Percentiles rank a stretch among this genome's conserved stretches.
phyloP scores from a whole-genome alignment of 2,329 filamentous ascomycete genomes.

The Fusarium pininemorale region DNA sequence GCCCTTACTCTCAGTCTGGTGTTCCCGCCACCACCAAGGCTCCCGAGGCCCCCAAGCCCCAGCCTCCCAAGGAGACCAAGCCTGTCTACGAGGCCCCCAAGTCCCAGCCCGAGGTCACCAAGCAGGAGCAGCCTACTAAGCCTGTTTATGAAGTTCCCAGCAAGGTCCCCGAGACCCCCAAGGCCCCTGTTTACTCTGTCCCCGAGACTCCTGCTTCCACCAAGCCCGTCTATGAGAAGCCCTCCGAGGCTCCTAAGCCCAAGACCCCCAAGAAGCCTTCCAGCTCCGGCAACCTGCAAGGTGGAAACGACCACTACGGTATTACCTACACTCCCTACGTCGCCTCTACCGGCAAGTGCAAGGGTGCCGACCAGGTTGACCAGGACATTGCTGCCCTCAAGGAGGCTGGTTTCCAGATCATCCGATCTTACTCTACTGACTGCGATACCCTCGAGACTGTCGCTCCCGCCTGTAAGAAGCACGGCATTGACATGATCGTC shows the following conservation, averaged over 20 bases:
- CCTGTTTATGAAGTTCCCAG: constrained; percentile 21
- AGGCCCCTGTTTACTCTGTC: constrained; percentile 10
- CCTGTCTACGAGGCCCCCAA: constrained; percentile 26
- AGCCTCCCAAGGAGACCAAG: constrained; percentile 36
- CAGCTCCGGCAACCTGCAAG: constrained; percentile 47
- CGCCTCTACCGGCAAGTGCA: constrained; percentile 67
- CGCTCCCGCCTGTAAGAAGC: constrained; percentile 70
- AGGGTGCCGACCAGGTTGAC: constrained; percentile 65
- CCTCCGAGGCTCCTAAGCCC: constrained; percentile 39
- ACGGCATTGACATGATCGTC: constrained; percentile 82
- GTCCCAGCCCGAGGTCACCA: constrained; percentile 34
- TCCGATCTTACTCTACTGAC: constrained; percentile 93
- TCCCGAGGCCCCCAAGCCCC: constrained; percentile 30
- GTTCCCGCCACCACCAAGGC: constrained; percentile 41
- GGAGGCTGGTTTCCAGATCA: constrained; percentile 70
- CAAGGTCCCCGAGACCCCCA: constrained; percentile 12
- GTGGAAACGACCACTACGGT: constrained; percentile 68
- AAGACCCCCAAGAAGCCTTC: constrained; percentile 37
- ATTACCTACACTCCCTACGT: constrained; percentile 85
- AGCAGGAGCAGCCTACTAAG: constrained; percentile 25
- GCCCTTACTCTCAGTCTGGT: constrained; percentile 68
- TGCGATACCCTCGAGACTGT: constrained; percentile 83
- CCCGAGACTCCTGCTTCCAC: constrained; percentile 18
- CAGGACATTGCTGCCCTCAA: constrained; percentile 71
- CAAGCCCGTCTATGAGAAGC: constrained; percentile 19